A percentile compares a stretch with the other conserved stretches of the same genome.
Conservation (phyloP, 441 rosid genomes). For the Adansonia grandidieri region DNA sequence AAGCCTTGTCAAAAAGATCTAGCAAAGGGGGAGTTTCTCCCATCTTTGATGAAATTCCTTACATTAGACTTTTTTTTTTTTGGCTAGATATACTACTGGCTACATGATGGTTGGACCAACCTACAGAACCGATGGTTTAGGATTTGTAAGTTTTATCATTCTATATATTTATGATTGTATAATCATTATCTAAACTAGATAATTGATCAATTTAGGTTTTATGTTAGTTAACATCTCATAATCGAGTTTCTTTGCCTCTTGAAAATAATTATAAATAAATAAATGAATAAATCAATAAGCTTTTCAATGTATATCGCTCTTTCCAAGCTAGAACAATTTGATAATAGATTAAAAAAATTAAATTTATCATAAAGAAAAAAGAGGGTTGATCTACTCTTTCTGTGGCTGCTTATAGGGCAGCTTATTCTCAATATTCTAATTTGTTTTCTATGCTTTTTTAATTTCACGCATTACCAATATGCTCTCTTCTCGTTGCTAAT, state of each 20-base stretch:
- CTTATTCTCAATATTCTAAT: background rate
- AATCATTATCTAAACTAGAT: background rate
- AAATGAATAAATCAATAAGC: too few species aligned
- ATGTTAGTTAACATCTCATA: background rate
- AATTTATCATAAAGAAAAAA: too few species aligned
- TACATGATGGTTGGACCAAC: slow-evolving; percentile 40
- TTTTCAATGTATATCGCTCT: too few species aligned
- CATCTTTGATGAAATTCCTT: slow-evolving; percentile 42
- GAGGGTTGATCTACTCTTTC: too few species aligned
- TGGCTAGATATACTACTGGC: slow-evolving; percentile 27
- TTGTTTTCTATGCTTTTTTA: background rate
- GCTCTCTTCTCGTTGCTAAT: slow-evolving; percentile 17
- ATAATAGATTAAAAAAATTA: too few species aligned
- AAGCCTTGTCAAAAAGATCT: slow-evolving; percentile 24
- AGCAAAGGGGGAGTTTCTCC: slow-evolving; percentile 41
- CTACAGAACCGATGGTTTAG: slow-evolving; percentile 43
- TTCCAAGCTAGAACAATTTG: too few species aligned
- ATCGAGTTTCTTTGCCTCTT: background rate
- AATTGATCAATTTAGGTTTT: background rate
- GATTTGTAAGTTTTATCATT: slow-evolving; percentile 43
- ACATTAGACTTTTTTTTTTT: slow-evolving; percentile 34
- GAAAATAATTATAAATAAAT: background rate
- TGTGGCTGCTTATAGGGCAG: background rate
- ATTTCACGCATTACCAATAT: slow-evolving; percentile 24
- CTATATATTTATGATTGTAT: background rate